Evolutionary conservation across 345 rosid species (phyloP).

Genomic region (Hibiscus tridactylites): DNA sequence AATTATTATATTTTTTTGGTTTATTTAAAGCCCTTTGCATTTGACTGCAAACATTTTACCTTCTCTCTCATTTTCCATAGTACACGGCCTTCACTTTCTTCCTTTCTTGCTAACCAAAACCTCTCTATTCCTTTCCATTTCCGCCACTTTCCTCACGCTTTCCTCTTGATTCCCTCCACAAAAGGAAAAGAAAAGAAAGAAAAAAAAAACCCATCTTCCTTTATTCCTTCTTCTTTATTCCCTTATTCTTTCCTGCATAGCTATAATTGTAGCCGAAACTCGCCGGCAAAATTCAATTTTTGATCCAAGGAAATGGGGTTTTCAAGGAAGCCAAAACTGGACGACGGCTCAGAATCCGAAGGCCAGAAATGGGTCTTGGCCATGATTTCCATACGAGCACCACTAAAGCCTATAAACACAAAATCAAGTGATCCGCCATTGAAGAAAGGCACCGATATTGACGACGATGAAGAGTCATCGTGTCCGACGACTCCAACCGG

Average conservation of each 20-base stretch:
- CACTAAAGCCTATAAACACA: slow-evolving; percentile 49
- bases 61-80: slow-evolving; percentile 7
- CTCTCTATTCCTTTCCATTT: neutral
- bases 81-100: neutral
- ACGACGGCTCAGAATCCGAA: slow-evolving; percentile 43
- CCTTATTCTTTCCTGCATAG: slow-evolving; percentile 2
- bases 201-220: slow-evolving; percentile 15
- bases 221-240: slow-evolving; percentile 28
- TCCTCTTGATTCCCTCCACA: slow-evolving; percentile 31
- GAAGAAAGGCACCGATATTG: slow-evolving; percentile 16
- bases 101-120: neutral
- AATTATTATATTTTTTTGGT: neutral
- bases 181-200: neutral
- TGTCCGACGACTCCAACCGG: slow-evolving; percentile 52
- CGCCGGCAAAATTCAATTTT: neutral
- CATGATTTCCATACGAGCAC: slow-evolving; percentile 46
- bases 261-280: neutral
- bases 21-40: slow-evolving; percentile 16
- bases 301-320: slow-evolving; percentile 35
- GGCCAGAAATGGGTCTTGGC: slow-evolving; percentile 44
- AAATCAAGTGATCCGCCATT: slow-evolving; percentile 6
- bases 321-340: slow-evolving; percentile 43
- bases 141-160: slow-evolving; percentile 29
- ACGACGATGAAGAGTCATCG: slow-evolving; percentile 5
- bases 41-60: neutral